These are phyloP conservation scores for Chenopodium berlandieri DNA, from an alignment of 148 eudicot species.

Conservation along the genomic window DNA sequence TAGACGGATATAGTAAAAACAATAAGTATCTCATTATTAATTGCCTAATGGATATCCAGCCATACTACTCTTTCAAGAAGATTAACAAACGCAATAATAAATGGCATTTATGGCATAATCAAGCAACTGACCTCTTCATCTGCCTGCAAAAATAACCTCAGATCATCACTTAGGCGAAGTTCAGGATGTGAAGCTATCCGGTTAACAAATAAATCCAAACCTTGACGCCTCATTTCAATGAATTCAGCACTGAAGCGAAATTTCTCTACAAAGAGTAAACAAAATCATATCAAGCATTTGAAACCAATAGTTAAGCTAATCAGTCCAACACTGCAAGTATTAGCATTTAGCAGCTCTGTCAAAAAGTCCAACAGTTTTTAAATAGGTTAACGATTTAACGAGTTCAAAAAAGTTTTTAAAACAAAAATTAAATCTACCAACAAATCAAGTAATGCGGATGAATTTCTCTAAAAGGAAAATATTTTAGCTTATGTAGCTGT, in stretches of 20 bases:
- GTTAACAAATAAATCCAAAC: slow-evolving; percentile 84
- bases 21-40: not conserved
- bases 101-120: slow-evolving; percentile 7
- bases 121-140: slow-evolving; percentile 77
- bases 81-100: not conserved
- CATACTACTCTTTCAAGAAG: not conserved
- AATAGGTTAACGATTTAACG: not conserved
- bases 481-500: not conserved
- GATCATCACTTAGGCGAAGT: slow-evolving; percentile 85
- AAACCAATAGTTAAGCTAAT: not conserved
- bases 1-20: not conserved
- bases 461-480: not conserved
- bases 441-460: not conserved
- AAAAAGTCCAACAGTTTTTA: not conserved
- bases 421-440: not conserved
- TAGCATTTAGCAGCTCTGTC: not conserved
- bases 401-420: not conserved
- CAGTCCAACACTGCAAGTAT: not conserved
- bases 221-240: slow-evolving; percentile 97
- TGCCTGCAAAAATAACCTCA: slow-evolving; percentile 87
- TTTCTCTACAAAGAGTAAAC: slow-evolving; percentile 61
- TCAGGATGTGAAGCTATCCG: slow-evolving; percentile 85
- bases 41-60: not conserved
- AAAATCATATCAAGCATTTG: slow-evolving; percentile 9
- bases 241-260: slow-evolving; percentile 97